Percentiles rank a stretch among this genome's conserved stretches.
phyloP scores from a whole-genome alignment of 2,329 filamentous ascomycete species.

The Didymella pinodella region DNA sequence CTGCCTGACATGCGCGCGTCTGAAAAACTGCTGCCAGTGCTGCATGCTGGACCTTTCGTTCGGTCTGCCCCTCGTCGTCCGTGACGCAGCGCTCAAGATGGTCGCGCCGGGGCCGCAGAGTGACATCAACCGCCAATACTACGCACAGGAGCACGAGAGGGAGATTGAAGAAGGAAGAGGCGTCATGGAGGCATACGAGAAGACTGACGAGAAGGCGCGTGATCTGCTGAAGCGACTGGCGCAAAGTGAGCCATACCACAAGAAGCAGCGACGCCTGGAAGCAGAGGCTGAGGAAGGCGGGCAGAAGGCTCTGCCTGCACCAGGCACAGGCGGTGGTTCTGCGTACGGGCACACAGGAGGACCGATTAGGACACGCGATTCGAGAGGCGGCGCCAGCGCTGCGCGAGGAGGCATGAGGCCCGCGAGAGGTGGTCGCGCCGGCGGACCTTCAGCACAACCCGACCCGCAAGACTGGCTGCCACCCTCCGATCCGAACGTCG shows the following conservation, averaged over 20 bases:
- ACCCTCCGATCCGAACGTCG: conserved; percentile 83
- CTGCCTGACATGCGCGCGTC: conserved; percentile 92
- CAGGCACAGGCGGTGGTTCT: conserved; percentile 41
- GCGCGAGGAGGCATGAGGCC: conserved; percentile 52
- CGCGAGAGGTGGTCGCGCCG: conserved; percentile 57
- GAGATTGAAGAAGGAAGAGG: conserved; percentile 92
- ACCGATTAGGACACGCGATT: conserved; percentile 78
- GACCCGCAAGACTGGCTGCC: conserved; percentile 86
- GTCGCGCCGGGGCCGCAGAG: conserved; percentile 91
- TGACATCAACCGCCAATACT: conserved; percentile 95
- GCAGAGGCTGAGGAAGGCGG: conserved; percentile 56
- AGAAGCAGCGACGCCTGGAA: conserved; percentile 81
- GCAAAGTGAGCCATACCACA: conserved; percentile 93
- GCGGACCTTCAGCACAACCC: conserved; percentile 74
- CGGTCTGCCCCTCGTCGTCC: conserved; percentile 90
- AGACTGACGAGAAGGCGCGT: conserved; percentile 95
- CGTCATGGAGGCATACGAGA: conserved; percentile 85
- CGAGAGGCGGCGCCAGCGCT: conserved; percentile 43
- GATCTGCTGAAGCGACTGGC: conserved; percentile 86
- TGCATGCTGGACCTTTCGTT: conserved; percentile 99
- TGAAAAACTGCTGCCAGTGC: conserved; percentile 99
- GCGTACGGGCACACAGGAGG: conserved; percentile 61
- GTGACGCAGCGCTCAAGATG: conserved; percentile 97
- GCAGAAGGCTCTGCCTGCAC: conserved; percentile 55
- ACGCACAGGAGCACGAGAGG: conserved; percentile 95